Evolutionary conservation across 495 filamentous ascomycete species (phyloP).

Genomic region (Durotheca rogersii): DNA sequence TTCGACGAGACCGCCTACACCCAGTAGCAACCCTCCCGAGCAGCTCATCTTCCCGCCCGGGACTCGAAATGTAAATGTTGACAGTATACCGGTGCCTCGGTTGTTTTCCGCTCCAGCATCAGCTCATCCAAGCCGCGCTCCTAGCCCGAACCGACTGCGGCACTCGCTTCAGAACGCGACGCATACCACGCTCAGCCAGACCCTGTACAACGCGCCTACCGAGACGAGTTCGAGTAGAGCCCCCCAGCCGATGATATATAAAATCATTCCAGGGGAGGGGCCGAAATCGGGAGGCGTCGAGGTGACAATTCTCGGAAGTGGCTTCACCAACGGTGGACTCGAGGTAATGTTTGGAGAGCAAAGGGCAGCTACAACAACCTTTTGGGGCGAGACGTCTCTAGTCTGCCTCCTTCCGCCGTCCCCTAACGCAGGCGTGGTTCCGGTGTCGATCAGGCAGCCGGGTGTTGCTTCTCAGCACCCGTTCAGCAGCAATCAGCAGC

Average conservation of each 20-base stretch:
- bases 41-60: constrained; percentile 52
- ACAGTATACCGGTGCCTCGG: constrained; percentile 56
- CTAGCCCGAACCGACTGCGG: constrained; percentile 50
- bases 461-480: constrained; percentile 39
- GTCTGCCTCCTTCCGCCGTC: constrained; percentile 82
- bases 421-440: constrained; percentile 65
- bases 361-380: constrained; percentile 76
- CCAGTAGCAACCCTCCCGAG: constrained; percentile 55
- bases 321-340: constrained; percentile 70
- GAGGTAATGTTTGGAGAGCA: constrained; percentile 84
- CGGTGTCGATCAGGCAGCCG: constrained; percentile 67
- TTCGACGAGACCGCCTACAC: constrained; percentile 62
- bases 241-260: constrained; percentile 63
- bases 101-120: constrained; percentile 69
- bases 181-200: constrained; percentile 46
- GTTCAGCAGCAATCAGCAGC: constrained; percentile 45
- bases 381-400: constrained; percentile 78
- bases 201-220: constrained; percentile 40
- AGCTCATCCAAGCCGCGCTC: constrained; percentile 55
- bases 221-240: constrained; percentile 32
- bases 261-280: constrained; percentile 79
- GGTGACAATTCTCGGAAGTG: constrained; percentile 76
- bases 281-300: constrained; percentile 80
- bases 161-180: constrained; percentile 46
- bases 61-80: constrained; percentile 54